Conservation (phyloP, 2,329 filamentous ascomycete species). For the Colletotrichum sp. region DNA sequence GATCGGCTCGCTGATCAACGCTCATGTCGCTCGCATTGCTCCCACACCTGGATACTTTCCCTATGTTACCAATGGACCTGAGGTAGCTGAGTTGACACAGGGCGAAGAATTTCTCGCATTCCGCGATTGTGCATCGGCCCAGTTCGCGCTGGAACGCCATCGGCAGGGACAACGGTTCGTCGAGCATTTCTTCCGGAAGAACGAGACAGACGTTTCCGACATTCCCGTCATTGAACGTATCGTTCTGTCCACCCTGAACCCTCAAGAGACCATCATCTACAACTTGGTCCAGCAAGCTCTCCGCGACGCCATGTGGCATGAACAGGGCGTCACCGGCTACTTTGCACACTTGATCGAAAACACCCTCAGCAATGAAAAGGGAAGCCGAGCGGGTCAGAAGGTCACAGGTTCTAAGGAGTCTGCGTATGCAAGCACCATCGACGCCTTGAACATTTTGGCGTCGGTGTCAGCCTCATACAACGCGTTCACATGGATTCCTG, state of each 20-base stretch:
- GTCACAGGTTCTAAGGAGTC: background rate
- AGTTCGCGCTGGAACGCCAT: constrained; percentile 38
- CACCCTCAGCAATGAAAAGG: background rate
- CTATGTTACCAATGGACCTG: constrained; percentile 37
- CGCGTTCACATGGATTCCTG: background rate
- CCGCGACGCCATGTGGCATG: constrained; percentile 30
- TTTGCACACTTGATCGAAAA: background rate
- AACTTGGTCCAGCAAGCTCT: constrained; percentile 33
- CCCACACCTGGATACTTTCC: constrained; percentile 39
- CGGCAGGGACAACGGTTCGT: constrained; percentile 36
- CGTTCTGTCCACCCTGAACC: constrained; percentile 30
- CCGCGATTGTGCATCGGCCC: constrained; percentile 36
- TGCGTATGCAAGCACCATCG: background rate
- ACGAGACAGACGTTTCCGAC: constrained; percentile 30
- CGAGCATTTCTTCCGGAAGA: constrained; percentile 32
- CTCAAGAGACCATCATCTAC: constrained; percentile 29
- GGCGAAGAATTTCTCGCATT: constrained; percentile 38
- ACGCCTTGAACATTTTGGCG: background rate
- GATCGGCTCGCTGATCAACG: constrained; percentile 37
- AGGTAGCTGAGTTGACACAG: constrained; percentile 28
- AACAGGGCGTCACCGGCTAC: constrained; percentile 16
- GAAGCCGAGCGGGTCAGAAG: background rate
- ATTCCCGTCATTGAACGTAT: constrained; percentile 27
- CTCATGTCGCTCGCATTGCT: constrained; percentile 43
- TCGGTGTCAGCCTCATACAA: background rate